Conservation (phyloP, 2,329 filamentous ascomycete genomes). For the Aureobasidium lini region DNA sequence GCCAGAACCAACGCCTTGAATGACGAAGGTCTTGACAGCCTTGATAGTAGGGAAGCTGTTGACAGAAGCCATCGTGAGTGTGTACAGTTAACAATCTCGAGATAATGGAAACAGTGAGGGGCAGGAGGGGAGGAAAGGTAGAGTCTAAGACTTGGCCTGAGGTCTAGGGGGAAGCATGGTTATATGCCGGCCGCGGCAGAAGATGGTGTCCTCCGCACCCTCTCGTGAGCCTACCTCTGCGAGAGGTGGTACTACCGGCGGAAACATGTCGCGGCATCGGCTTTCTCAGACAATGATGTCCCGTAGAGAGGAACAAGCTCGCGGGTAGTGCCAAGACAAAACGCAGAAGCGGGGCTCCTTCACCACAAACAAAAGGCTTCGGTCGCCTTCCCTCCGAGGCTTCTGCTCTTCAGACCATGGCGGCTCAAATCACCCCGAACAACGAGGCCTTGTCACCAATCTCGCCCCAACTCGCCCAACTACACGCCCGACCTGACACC, state of each 20-base stretch:
- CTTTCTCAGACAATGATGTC: slow-evolving; percentile 5
- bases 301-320: background rate
- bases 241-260: background rate
- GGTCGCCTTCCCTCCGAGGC: slow-evolving; percentile 12
- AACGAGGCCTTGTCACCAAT: slow-evolving; percentile 5
- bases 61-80: slow-evolving; percentile 28
- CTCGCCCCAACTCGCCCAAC: background rate
- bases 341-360: background rate
- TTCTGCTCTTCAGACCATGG: slow-evolving; percentile 5
- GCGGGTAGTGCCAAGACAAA: background rate
- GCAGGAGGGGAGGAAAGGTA: slow-evolving; percentile 2
- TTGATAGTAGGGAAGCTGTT: slow-evolving; percentile 67
- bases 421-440: slow-evolving; percentile 13
- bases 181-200: background rate
- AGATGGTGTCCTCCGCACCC: background rate
- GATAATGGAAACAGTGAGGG: slow-evolving; percentile 11
- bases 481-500: background rate
- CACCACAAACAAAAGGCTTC: slow-evolving; percentile 4
- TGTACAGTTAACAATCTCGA: background rate
- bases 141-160: background rate
- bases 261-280: slow-evolving; percentile 14
- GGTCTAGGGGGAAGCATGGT: background rate
- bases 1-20: slow-evolving; percentile 56
- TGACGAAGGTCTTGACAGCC: slow-evolving; percentile 64
- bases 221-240: background rate